phyloP scores from a whole-genome alignment of 768 basidiomycete species.

The Lentinula edodes region DNA sequence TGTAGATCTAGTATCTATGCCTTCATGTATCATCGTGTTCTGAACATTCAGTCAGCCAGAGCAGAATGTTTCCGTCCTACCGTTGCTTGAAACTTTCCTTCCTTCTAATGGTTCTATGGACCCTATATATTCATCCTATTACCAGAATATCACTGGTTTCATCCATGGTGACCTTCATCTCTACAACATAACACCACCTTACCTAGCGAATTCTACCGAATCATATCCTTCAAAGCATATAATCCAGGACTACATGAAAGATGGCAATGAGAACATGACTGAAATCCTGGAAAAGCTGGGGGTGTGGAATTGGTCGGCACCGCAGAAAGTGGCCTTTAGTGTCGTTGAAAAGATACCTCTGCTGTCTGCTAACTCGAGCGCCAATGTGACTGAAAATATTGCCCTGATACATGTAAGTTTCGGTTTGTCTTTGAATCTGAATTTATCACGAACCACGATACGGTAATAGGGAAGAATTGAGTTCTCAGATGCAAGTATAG shows the following conservation, averaged over 20 bases:
- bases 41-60: conserved; percentile 33
- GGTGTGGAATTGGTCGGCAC: conserved; percentile 67
- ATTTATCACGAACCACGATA: conserved; percentile 5
- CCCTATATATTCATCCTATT: conserved; percentile 51
- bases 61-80: conserved; percentile 33
- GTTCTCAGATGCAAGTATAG: conserved; percentile 43
- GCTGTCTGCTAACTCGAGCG: conserved; percentile 22
- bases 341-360: conserved; percentile 54
- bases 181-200: conserved; percentile 56
- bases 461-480: conserved; percentile 62
- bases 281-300: conserved; percentile 42
- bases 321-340: conserved; percentile 59
- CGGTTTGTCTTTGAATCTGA: background rate
- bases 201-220: conserved; percentile 29
- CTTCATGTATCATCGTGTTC: background rate
- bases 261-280: conserved; percentile 43
- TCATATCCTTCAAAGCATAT: conserved; percentile 44
- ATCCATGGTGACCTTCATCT: conserved; percentile 57
- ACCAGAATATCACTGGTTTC: conserved; percentile 74
- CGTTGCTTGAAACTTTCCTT: conserved; percentile 46
- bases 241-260: conserved; percentile 45
- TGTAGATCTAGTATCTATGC: no score
- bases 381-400: conserved; percentile 33
- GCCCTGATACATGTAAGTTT: conserved; percentile 61
- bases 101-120: conserved; percentile 39